Conservation (phyloP, 768 basidiomycete genomes). For the Coprinopsis cinerea region DNA sequence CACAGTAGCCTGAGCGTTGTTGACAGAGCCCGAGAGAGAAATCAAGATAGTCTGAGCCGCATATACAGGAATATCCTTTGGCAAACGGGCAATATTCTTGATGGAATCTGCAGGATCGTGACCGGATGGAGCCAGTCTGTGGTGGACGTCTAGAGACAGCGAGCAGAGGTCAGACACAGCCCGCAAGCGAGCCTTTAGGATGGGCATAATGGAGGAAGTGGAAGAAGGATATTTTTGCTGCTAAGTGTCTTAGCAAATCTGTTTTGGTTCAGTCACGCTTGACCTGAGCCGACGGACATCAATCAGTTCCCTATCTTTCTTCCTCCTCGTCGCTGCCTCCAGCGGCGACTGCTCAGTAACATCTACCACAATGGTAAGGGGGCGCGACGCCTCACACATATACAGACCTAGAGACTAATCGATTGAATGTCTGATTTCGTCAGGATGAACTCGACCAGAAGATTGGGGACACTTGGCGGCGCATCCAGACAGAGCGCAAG, state of each 20-base stretch:
- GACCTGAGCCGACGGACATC: constrained; percentile 8
- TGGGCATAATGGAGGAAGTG: constrained; percentile 10
- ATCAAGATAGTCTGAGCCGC: constrained; percentile 45
- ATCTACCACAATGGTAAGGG: constrained; percentile 25
- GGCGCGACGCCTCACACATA: not conserved
- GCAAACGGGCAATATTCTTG: constrained; percentile 13
- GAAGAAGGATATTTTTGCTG: constrained; percentile 5
- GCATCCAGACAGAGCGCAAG: constrained; percentile 90
- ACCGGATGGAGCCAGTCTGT: not conserved
- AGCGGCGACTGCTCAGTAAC: constrained; percentile 17
- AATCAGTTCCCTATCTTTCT: constrained; percentile 25
- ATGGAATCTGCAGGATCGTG: constrained; percentile 1
- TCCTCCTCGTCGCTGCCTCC: constrained; percentile 21
- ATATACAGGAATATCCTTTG: constrained; percentile 43
- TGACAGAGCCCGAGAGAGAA: constrained; percentile 47
- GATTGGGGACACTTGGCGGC: constrained; percentile 85
- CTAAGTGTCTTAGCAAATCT: constrained; percentile 11
- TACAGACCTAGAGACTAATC: constrained; percentile 11
- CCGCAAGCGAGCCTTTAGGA: constrained; percentile 10
- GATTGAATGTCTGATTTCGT: constrained; percentile 27
- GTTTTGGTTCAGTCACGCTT: constrained; percentile 6
- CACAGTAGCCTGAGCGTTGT: constrained; percentile 31
- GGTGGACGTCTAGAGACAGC: constrained; percentile 7
- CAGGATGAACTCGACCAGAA: constrained; percentile 81
- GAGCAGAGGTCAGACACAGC: constrained; percentile 11